Conservation (phyloP, 495 filamentous ascomycete genomes). For the Entonaema liquescens region DNA sequence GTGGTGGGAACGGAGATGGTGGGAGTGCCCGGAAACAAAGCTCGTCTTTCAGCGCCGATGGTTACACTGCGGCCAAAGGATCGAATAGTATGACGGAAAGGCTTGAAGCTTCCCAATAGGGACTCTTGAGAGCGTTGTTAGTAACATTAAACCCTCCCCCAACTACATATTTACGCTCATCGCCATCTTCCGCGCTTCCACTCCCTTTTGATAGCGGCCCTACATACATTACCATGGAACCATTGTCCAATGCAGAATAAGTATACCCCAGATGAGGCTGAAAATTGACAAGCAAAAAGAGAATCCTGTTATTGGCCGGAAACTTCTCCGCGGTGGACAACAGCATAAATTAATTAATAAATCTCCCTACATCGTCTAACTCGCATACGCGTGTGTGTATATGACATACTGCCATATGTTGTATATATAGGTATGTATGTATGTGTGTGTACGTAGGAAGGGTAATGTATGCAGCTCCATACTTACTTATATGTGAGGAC, state of each 20-base stretch:
- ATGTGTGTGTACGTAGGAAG: not conserved
- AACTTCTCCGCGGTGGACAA: constrained; percentile 12
- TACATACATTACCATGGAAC: constrained; percentile 1
- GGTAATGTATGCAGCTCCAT: not conserved
- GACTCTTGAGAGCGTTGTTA: not conserved
- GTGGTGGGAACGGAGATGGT: not conserved
- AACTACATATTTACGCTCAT: not conserved
- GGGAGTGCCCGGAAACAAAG: not conserved
- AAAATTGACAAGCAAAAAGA: constrained; percentile 6
- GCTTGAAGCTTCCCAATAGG: constrained; percentile 16
- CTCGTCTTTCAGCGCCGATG: not conserved
- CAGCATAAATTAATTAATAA: constrained; percentile 20
- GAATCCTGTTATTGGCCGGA: constrained; percentile 21
- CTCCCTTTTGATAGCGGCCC: not conserved
- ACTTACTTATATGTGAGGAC: not conserved
- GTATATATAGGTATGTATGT: not conserved
- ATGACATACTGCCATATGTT: not conserved
- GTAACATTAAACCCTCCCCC: constrained; percentile 1
- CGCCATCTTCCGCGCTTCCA: not conserved
- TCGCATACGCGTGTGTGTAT: not conserved
- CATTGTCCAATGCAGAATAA: constrained; percentile 18
- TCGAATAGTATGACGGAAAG: constrained; percentile 1
- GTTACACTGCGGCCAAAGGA: constrained; percentile 29
- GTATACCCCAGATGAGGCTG: constrained; percentile 34
- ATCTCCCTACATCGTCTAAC: constrained; percentile 13